Evolutionary conservation across 23 red algal species (phyloP).

Genomic region (Pyropia haitanensis): DNA sequence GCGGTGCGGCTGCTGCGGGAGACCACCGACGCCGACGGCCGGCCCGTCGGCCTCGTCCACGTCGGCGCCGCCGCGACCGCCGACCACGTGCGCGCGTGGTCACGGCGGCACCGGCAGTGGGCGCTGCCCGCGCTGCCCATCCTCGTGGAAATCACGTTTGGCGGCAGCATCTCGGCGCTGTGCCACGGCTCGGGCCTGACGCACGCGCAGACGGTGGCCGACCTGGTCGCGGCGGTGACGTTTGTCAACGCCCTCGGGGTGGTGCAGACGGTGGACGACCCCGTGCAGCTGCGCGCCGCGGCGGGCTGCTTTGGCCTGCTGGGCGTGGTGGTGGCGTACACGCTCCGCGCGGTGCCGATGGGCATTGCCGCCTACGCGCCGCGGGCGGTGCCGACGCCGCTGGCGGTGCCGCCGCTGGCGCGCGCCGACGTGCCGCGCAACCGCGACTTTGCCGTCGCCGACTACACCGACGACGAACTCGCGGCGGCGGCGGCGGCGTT

Average conservation of each 20-base stretch:
- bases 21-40: background rate
- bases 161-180: background rate
- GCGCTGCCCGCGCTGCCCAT: background rate
- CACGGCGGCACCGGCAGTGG: too few species aligned
- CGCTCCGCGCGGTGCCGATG: background rate
- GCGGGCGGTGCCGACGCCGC: background rate
- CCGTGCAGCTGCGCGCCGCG: background rate
- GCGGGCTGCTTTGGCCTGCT: conserved; percentile 5
- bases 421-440: background rate
- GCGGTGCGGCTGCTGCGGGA: background rate
- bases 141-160: background rate
- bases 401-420: background rate
- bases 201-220: conserved; percentile 2
- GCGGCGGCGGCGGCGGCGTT: background rate
- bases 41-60: background rate
- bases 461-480: background rate
- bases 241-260: background rate
- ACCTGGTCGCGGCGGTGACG: background rate
- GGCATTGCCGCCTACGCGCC: background rate
- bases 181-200: background rate
- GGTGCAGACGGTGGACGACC: conserved; percentile 3
- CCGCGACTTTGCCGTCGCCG: background rate
- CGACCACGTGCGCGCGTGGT: conserved; percentile 1
- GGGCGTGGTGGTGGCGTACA: conserved; percentile 1
- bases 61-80: conserved; percentile 2